Percentiles rank a stretch among this genome's conserved stretches.
These are phyloP conservation scores for Colletotrichum sp. DNA, from an alignment of 2,329 filamentous ascomycete genomes.

Conservation along the genomic window DNA sequence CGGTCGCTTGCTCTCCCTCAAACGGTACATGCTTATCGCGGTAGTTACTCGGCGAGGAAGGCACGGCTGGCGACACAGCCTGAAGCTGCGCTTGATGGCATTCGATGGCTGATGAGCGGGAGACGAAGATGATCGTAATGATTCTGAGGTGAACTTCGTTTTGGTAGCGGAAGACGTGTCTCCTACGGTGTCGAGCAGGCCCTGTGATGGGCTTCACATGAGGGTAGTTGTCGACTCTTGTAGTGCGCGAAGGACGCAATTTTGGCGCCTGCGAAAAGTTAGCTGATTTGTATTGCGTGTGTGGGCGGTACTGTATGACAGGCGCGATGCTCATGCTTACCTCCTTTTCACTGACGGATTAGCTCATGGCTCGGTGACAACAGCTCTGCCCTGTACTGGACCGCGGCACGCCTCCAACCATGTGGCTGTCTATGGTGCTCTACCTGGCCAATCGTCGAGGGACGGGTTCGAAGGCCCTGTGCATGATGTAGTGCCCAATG, in stretches of 20 bases:
- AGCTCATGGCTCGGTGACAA: background rate
- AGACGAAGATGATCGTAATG: constrained; percentile 54
- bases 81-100: constrained; percentile 30
- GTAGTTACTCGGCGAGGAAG: constrained; percentile 48
- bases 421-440: background rate
- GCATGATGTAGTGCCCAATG: background rate
- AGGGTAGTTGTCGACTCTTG: background rate
- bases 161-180: constrained; percentile 44
- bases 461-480: background rate
- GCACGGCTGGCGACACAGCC: constrained; percentile 48
- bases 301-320: background rate
- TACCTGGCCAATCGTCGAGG: rapidly evolving
- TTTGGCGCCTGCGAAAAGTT: background rate
- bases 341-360: background rate
- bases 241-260: background rate
- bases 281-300: background rate
- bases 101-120: constrained; percentile 50
- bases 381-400: background rate
- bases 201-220: constrained; percentile 36
- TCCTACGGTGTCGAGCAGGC: constrained; percentile 46
- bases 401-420: background rate
- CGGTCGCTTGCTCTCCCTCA: background rate
- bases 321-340: background rate
- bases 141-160: constrained; percentile 50
- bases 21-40: constrained; percentile 47